phyloP scores from a whole-genome alignment of 306 rosid genomes.

The Rosa rugosa region DNA sequence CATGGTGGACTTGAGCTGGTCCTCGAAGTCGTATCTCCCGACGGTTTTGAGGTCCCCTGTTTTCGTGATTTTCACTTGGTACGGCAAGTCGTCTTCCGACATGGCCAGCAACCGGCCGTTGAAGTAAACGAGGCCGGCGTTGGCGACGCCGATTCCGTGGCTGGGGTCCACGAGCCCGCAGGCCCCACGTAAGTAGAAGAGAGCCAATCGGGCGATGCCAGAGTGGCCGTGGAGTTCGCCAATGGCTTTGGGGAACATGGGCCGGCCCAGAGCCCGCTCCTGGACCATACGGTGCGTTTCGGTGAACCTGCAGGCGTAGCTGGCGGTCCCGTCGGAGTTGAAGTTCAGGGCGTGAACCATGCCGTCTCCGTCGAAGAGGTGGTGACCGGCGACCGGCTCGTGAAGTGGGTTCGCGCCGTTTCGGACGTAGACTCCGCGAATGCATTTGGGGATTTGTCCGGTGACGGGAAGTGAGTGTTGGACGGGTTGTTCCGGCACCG shows the following conservation, averaged over 20 bases:
- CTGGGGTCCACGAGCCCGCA: constrained; percentile 64
- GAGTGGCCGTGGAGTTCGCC: constrained; percentile 98
- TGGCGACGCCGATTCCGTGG: constrained; percentile 86
- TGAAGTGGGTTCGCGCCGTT: constrained; percentile 93
- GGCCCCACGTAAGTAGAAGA: constrained; percentile 69
- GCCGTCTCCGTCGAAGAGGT: constrained; percentile 96
- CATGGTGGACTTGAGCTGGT: constrained; percentile 68
- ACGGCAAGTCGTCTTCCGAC: constrained; percentile 82
- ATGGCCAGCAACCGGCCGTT: constrained; percentile 70
- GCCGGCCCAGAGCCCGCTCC: constrained; percentile 63
- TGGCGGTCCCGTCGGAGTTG: constrained; percentile 38
- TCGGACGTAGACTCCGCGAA: constrained; percentile 79
- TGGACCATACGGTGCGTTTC: constrained; percentile 71
- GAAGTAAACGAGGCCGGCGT: constrained; percentile 91
- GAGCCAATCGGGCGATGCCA: constrained; percentile 76
- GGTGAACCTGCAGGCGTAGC: constrained; percentile 86
- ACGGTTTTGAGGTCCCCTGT: constrained; percentile 73
- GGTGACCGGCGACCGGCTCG: constrained; percentile 89
- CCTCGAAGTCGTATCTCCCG: constrained; percentile 64
- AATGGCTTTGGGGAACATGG: constrained; percentile 87
- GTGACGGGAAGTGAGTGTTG: constrained; percentile 39
- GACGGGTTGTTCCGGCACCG: constrained; percentile 66
- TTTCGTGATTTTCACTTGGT: constrained; percentile 56
- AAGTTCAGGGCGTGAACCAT: constrained; percentile 86
- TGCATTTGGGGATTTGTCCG: constrained; percentile 72